Base-by-base conservation (phyloP, 139 green algal species). In the Chlorella sorokiniana region DNA sequence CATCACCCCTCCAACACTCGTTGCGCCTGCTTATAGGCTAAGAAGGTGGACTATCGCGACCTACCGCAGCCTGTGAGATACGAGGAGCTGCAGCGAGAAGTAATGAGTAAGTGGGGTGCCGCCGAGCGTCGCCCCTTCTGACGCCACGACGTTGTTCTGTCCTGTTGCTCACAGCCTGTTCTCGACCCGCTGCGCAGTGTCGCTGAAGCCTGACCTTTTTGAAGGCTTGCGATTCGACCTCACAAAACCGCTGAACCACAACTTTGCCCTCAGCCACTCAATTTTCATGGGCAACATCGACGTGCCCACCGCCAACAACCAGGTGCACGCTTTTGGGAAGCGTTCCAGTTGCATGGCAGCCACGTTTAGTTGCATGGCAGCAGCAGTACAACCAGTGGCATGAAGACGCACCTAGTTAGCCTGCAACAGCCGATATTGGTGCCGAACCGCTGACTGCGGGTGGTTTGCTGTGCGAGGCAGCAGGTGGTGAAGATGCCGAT, bases 201-300 rank as follows among this genome's bases (percentile, higher is more conserved):
- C 91, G 1, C 90, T 99, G 10, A 98, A 98, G 88, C 96, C 97
- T 2, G 97, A 99, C 48, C 71, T 93, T 11, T 99, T 99, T 81
- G 97, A 99, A 86, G 97, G 97, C 45, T 81, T 98, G 63, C 89
- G 95, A 1, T 99, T 99, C 78, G 97, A 99, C 79, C 94, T 99
- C 82, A 98, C 91, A 70, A 98, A 98, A 84, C 95, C 97, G 3
- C 87, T 99, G 31, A 99, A 99, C 87, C 92, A 95, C 77, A 97
- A 98, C 83, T 99, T 99, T 85, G 95, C 95, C 44, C 84, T 99
- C 29, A 92, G 78, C n/a, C 95, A 98, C 86, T 93, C 91, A 69
- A 84, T 99, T 29, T 96, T 96, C 84, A 96, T 99, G 94, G 96
- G 96, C 40, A 97, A 94, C 81, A 85, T 94, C 20, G 97, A 99